Evolutionary conservation across 2,329 filamentous ascomycete species (phyloP), one percentile per base, ranked within the genome.

Genomic region (Cercospora canescens): DNA sequence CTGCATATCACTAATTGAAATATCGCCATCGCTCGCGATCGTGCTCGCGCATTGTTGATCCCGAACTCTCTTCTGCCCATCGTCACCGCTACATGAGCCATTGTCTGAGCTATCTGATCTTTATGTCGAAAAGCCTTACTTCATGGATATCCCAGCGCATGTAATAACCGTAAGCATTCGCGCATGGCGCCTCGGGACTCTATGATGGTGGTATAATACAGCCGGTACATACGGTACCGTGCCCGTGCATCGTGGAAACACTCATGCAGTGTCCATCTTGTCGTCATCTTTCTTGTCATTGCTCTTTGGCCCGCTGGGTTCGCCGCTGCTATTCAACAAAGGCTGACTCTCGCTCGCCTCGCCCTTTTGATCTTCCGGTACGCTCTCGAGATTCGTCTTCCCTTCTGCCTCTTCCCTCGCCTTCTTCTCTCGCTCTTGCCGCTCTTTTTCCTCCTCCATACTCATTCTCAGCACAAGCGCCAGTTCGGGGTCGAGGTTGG

Each of bases 381-480:
- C 93, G 55, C 88, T 88, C 75, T 93, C 93, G 71, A 98, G 84
- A 54, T 88, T 87, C 50, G 88, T 88, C 82, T 94, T 94, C 72
- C 88, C 88, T 62, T 91, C 86, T 50, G 87, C 86, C 72, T 85
- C 87, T 39, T 83, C 80, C 66, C 88, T 86, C 72, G 92, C 90
- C 72, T 92, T 90, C 69, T 90, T 92, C 76, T 91, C 88, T 81
- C 93, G 93, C 79, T 97, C 94, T 80, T 96, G 90, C 74, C 95
- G 86, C 68, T 94, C 94, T 83, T 96, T 96, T 81, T 99, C 95
- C 78, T 99, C 95, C 79, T 99, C 95, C 87, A 96, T 93, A 80
- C 92, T 96, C 93, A 99, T 97, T 70, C 95, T 89, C 77, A 99
- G 84, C 60, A 95, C 95, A 72, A 99, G 87, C 24, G 95, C 95